Percentiles rank a stretch among this genome's conserved stretches.
phyloP scores from a whole-genome alignment of 2,329 filamentous ascomycete genomes.

The Ceratocystis diversiconidia region DNA sequence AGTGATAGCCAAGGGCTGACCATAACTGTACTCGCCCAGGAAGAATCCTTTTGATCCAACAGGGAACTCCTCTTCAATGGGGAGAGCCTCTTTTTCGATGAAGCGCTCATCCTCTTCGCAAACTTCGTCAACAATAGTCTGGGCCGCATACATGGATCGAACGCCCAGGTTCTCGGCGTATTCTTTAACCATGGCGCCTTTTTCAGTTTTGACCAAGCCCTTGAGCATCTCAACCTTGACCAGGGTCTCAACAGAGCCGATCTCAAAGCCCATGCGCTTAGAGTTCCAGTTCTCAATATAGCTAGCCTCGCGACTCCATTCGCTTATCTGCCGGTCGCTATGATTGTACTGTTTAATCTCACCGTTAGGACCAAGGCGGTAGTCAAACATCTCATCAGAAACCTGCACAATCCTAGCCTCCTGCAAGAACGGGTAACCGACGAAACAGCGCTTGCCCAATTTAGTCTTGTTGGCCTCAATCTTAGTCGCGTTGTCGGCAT shows the following conservation, averaged over 20 bases:
- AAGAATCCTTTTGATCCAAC: conserved; percentile 75
- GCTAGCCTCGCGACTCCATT: conserved; percentile 72
- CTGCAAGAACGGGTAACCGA: conserved; percentile 89
- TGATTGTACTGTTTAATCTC: conserved; percentile 58
- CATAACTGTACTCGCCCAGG: conserved; percentile 84
- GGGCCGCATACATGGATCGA: conserved; percentile 80
- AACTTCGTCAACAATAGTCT: conserved; percentile 80
- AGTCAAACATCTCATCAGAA: conserved; percentile 87
- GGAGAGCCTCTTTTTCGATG: conserved; percentile 73
- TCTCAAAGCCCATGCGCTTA: conserved; percentile 77
- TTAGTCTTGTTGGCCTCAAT: conserved; percentile 60
- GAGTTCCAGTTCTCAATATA: conserved; percentile 78
- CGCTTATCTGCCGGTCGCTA: conserved; percentile 57
- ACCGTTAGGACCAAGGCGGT: conserved; percentile 52
- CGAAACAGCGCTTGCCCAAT: conserved; percentile 72
- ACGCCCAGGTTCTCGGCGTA: conserved; percentile 75
- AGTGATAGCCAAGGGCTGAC: conserved; percentile 71
- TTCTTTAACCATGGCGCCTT: conserved; percentile 83
- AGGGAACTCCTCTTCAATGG: conserved; percentile 86
- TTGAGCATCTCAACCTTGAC: conserved; percentile 90
- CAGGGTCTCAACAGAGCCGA: conserved; percentile 74
- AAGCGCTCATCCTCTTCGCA: conserved; percentile 86
- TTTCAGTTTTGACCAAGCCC: conserved; percentile 77
- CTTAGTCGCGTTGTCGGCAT: conserved; percentile 56
- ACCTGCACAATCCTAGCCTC: conserved; percentile 83